Evolutionary conservation across 176 grass and related monocot species (phyloP).

Genomic region (Zea mays): DNA sequence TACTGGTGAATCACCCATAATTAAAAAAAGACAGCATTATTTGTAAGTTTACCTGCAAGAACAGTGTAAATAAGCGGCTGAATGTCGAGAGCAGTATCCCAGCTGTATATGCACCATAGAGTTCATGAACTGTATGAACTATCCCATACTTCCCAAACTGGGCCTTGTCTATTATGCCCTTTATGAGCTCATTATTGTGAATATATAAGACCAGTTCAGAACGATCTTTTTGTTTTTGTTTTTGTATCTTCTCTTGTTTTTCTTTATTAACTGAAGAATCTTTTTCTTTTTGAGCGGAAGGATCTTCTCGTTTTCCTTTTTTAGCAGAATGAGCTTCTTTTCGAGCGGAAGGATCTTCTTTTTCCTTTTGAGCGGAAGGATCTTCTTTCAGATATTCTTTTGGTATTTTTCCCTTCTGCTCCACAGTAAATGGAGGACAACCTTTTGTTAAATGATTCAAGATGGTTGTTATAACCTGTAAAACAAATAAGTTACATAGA

Average conservation of each 20-base stretch:
- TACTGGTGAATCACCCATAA: background rate
- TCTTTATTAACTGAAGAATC: background rate
- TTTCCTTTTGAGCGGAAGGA: background rate
- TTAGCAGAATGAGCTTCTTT: background rate
- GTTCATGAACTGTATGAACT: conserved; percentile 88
- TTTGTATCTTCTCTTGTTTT: background rate
- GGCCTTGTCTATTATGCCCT: conserved; percentile 90
- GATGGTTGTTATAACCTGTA: conserved; percentile 89
- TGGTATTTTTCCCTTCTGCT: conserved; percentile 66
- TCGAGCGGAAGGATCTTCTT: background rate
- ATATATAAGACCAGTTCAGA: conserved; percentile 50
- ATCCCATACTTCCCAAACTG: conserved; percentile 83
- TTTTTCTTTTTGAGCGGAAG: background rate
- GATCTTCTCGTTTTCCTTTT: conserved; percentile 3
- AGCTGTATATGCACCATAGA: conserved; percentile 79
- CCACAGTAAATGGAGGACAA: conserved; percentile 68
- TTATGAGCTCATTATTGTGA: conserved; percentile 71
- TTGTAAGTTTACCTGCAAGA: conserved; percentile 67
- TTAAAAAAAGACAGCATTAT: conserved; percentile 16
- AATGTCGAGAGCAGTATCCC: conserved; percentile 80
- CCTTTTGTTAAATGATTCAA: conserved; percentile 86
- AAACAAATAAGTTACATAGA: conserved; percentile 6
- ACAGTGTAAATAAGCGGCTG: conserved; percentile 89
- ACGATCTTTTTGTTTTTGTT: background rate
- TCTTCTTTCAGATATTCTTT: conserved; percentile 50